Base-by-base conservation (phyloP, 192 early-diverging fungal species). In the Thamnidium elegans region DNA sequence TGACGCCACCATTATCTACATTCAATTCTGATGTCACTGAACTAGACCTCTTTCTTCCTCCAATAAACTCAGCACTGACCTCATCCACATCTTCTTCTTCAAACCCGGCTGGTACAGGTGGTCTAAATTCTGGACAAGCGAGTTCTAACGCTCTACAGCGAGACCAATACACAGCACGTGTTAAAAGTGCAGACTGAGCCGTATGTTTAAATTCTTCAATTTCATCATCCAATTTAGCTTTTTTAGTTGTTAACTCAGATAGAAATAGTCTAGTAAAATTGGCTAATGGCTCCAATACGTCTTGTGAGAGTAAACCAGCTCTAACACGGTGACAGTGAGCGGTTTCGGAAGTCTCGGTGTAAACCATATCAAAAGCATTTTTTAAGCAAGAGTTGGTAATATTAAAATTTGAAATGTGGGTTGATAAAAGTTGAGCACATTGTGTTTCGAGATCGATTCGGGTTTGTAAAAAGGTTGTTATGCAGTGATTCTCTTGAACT, bases 241-340 rank as follows among this genome's bases (percentile, higher is more conserved):
- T 60, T 36, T 15, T 52, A 9, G 4, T 1, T 11, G 3, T 17
- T 0, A 68, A 26, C 19, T 36, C 0, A 1, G 11, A 8, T 19
- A 39, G 13, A 32, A 60, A 68, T 19, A 36, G 20, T 5, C 2
- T 7, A n/a, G 58, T 36, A n/a, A 68, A 53, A 15, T 34, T 36
- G 11, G 15, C 19, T 17, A 68, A n/a, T 9, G 66, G 66, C 4
- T 46, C 58, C 6, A 68, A 32, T 0, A 23, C 66, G 5, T 48
- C 58, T 34, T 58, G 34, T 20, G 31, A 39, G 1, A 68, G n/a
- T n/a, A 50, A 53, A 14, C 14, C 42, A 1, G 51, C 66, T 17
- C 66, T 48, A 10, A 45, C 26, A 3, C 48, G 56, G 50, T 68
- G 66, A 4, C 32, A 46, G 14, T 61, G 36, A 7, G 66, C 66